phyloP scores from a whole-genome alignment of 257 asterid species.

The Sherardia arvensis region DNA sequence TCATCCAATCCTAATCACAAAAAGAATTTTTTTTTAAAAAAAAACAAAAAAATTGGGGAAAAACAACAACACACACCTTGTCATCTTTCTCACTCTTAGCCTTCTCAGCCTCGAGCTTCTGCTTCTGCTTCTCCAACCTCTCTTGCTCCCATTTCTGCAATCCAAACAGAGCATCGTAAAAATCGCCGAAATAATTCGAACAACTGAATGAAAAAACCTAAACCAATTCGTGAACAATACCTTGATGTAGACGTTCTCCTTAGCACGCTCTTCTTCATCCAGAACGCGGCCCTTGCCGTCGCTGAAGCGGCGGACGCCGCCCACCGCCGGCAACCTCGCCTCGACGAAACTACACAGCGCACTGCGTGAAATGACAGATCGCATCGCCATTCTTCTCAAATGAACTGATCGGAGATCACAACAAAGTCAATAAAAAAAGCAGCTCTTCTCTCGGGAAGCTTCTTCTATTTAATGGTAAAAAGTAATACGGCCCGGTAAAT shows the following conservation, averaged over 20 bases:
- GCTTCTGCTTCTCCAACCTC: conserved; percentile 60
- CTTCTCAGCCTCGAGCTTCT: conserved; percentile 51
- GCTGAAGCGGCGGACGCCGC: conserved; percentile 40
- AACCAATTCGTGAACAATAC: conserved; percentile 13
- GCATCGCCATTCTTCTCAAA: conserved; percentile 27
- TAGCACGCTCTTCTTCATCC: conserved; percentile 83
- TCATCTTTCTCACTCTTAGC: conserved; percentile 44
- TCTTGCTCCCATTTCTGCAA: conserved; percentile 76
- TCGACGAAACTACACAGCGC: conserved; percentile 29
- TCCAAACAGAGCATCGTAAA: background rate
- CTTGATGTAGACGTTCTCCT: conserved; percentile 68
- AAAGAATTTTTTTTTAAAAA: too few relatives aligned
- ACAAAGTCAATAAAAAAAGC: background rate
- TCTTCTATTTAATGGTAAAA: background rate
- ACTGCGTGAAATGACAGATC: conserved; percentile 31
- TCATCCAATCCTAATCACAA: background rate
- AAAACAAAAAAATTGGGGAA: background rate
- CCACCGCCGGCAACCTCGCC: conserved; percentile 29
- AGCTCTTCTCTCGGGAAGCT: conserved; percentile 1
- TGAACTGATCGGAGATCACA: background rate
- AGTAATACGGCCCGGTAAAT: background rate
- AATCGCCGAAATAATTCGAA: background rate
- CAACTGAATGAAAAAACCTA: background rate
- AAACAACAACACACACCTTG: conserved; percentile 29
- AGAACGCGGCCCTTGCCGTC: conserved; percentile 64